phyloP scores from a whole-genome alignment of 108 stramenopile species.

The Cylindrotheca closterium region DNA sequence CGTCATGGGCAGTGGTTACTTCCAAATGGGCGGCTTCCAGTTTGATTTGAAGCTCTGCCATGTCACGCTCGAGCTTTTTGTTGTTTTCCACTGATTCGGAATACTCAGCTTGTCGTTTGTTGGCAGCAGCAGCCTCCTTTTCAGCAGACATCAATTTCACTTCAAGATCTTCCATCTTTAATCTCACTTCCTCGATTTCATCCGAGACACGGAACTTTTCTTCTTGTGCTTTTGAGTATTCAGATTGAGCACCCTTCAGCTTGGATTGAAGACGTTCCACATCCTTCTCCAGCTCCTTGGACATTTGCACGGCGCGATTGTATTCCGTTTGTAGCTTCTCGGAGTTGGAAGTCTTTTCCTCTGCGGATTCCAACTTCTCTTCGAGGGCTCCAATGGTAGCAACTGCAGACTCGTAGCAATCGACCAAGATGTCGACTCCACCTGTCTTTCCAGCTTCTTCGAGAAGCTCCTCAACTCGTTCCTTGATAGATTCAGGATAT shows the following conservation, averaged over 20 bases:
- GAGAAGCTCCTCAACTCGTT: neutral
- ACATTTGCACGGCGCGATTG: too few relatives aligned
- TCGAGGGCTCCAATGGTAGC: neutral
- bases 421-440: neutral
- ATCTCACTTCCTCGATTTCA: constrained; percentile 4
- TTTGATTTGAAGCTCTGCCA: too few relatives aligned
- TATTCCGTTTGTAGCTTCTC: too few relatives aligned
- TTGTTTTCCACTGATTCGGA: too few relatives aligned
- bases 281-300: too few relatives aligned
- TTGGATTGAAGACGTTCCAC: too few relatives aligned
- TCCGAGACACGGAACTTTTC: neutral
- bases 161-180: constrained; percentile 3
- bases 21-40: neutral
- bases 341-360: too few relatives aligned
- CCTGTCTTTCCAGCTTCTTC: neutral
- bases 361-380: neutral
- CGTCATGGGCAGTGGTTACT: neutral
- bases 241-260: too few relatives aligned
- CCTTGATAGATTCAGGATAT: neutral
- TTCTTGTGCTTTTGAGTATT: too few relatives aligned
- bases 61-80: too few relatives aligned
- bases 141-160: neutral
- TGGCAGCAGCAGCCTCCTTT: neutral
- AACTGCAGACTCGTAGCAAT: neutral
- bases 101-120: neutral